Evolutionary conservation across 495 filamentous ascomycete genomes (phyloP), one percentile per base, ranked within the genome.

Genomic region (Oidiodendron maius): DNA sequence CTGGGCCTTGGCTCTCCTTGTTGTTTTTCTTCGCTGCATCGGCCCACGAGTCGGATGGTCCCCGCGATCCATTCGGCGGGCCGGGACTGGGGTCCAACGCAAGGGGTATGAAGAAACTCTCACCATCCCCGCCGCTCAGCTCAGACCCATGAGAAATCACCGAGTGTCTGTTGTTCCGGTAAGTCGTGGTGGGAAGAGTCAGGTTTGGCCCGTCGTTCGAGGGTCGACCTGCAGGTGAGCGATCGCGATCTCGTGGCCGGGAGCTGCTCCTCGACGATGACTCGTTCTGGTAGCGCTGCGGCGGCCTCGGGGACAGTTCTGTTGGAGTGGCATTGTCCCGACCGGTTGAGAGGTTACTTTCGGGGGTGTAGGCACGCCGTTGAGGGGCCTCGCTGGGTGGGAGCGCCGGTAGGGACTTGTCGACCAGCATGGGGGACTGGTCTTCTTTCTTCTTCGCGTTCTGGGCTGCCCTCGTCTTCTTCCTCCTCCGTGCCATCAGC

Each of bases 401-500:
- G 30, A 97, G 71, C 39, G 93, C 93, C 5, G 93, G 93, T 10
- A 98, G 75, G 9, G 90, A 95, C 58, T 99, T 99, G 65, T 99
- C 91, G 24, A 88, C 74, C 41, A 91, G 81, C 66, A 86, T 78
- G 15, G 80, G 72, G 3, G 78, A 72, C 38, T 74, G 58, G 46
- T 80, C 76, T 56, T 77, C 82, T 24, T 76, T 77, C 47, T 75
- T 69, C 58, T 82, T 84, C 46, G 76, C 69, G 54, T 80, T 68
- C 51, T 67, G 59, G 2, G 78, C 68, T 45, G 75, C 78, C 65
- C 86, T 84, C 60, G 83, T 78, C 61, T 91, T 91, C 68, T 99
- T 99, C 47, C 89, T 79, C 56, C 94, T 77, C 48, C 94, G 75
- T 39, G 93, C 89, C 94, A 99, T 99, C 24, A 99, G 67, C n/a